Conservation (phyloP, 1,139 yeast species). For the Geotrichum reessii region DNA sequence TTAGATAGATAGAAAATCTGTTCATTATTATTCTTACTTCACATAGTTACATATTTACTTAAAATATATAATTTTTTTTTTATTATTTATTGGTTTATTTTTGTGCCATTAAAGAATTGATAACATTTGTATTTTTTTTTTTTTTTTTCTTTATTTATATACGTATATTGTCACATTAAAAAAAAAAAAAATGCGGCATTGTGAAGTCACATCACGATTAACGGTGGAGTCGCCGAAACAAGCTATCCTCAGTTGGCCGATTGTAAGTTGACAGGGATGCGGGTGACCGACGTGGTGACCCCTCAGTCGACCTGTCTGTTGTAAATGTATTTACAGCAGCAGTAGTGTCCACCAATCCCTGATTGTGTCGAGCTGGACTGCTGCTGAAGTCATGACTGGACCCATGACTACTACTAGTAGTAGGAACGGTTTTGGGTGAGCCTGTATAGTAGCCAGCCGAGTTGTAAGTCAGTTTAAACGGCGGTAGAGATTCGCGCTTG, state of each 20-base stretch:
- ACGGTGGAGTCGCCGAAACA: constrained; percentile 5
- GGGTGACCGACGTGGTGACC: background rate
- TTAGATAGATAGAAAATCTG: too few species aligned
- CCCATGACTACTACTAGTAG: background rate
- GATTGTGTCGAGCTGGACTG: too few species aligned
- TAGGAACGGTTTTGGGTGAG: background rate
- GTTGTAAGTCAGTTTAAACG: constrained; percentile 9
- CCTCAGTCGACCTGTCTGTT: too few species aligned
- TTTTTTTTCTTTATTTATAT: too few species aligned
- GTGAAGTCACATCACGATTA: background rate
- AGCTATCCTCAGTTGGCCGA: background rate
- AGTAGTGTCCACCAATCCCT: too few species aligned
- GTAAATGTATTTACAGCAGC: too few species aligned
- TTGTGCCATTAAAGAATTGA: background rate
- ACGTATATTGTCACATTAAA: background rate
- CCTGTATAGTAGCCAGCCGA: constrained; percentile 19
- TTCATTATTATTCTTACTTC: too few species aligned
- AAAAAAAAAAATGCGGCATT: background rate
- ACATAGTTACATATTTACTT: too few species aligned
- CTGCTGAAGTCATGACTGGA: background rate
- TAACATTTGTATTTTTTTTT: background rate
- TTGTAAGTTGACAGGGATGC: background rate
- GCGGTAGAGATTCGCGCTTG: constrained; percentile 2
- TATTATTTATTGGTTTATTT: too few species aligned
- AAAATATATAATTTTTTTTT: too few species aligned